Percentiles rank a stretch among this genome's conserved stretches.
Conservation (phyloP, 805 yeast species). For the Yamadazyma kitorensis region DNA sequence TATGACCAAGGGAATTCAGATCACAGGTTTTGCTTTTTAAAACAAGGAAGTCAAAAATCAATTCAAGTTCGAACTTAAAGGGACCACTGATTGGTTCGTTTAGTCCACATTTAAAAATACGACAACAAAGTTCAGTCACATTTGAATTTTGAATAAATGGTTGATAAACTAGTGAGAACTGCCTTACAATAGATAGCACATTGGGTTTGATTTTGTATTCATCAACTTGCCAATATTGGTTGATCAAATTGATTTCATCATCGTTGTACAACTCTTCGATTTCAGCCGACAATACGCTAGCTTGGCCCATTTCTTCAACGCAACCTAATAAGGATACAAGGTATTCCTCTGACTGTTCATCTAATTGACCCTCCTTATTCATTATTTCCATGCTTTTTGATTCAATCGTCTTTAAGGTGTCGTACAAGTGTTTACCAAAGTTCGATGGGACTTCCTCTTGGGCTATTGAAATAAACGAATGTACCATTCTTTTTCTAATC, state of each 20-base stretch:
- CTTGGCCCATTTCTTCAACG: conserved; percentile 68
- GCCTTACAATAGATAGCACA: conserved; percentile 38
- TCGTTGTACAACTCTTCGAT: conserved; percentile 36
- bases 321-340: conserved; percentile 57
- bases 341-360: conserved; percentile 38
- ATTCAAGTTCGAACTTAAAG: conserved; percentile 48
- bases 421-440: conserved; percentile 21
- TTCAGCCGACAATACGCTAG: conserved; percentile 58
- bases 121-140: conserved; percentile 61
- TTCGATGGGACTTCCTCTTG: conserved; percentile 44
- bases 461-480: conserved; percentile 61
- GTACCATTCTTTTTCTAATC: conserved; percentile 57
- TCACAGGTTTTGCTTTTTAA: conserved; percentile 28
- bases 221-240: conserved; percentile 49
- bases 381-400: conserved; percentile 2
- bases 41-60: conserved; percentile 39
- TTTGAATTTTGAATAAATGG: conserved; percentile 41
- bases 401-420: conserved; percentile 20
- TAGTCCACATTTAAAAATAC: conserved; percentile 61
- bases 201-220: conserved; percentile 42
- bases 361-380: conserved; percentile 16
- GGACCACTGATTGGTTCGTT: conserved; percentile 65
- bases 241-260: conserved; percentile 25
- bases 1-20: conserved; percentile 37
- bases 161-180: conserved; percentile 39